These are phyloP conservation scores for Pecoramyces ruminantium DNA, from an alignment of 192 early-diverging fungal genomes.

Conservation along the genomic window DNA sequence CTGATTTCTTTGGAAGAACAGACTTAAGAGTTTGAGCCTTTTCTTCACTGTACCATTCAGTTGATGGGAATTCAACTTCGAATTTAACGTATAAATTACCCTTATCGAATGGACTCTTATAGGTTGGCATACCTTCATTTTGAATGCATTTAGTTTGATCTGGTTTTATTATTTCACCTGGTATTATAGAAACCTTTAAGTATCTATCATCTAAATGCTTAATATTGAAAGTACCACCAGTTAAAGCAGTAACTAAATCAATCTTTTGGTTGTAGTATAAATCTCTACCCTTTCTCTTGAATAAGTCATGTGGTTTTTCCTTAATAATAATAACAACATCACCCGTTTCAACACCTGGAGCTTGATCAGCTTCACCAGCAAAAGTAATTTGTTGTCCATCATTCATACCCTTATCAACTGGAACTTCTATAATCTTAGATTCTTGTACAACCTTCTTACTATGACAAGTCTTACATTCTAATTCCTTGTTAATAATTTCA, in stretches of 20 bases:
- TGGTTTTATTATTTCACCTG: slow-evolving; percentile 90
- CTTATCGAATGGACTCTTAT: slow-evolving; percentile 49
- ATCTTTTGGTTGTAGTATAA: slow-evolving; percentile 83
- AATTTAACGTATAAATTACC: slow-evolving; percentile 92
- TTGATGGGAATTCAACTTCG: slow-evolving; percentile 74
- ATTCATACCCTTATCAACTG: slow-evolving; percentile 95
- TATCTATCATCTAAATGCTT: slow-evolving; percentile 84
- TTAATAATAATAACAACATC: slow-evolving; percentile 94
- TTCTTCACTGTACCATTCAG: slow-evolving; percentile 55
- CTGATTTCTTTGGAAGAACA: slow-evolving; percentile 55
- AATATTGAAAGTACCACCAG: slow-evolving; percentile 84
- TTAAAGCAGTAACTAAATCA: slow-evolving; percentile 84
- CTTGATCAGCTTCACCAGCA: slow-evolving; percentile 89
- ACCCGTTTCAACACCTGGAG: slow-evolving; percentile 80
- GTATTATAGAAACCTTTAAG: slow-evolving; percentile 71
- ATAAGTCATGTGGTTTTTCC: slow-evolving; percentile 80
- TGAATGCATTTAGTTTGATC: slow-evolving; percentile 64
- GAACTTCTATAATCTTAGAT: slow-evolving; percentile 91
- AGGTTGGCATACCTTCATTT: slow-evolving; percentile 93
- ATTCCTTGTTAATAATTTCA: slow-evolving; percentile 76
- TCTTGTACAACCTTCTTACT: slow-evolving; percentile 75
- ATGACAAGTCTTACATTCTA: slow-evolving; percentile 76
- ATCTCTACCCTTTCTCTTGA: slow-evolving; percentile 86
- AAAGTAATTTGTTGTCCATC: slow-evolving; percentile 93
- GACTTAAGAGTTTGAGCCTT: slow-evolving; percentile 56